Percentiles rank a stretch among this genome's conserved stretches.
phyloP scores from a whole-genome alignment of 2,329 filamentous ascomycete genomes.

The Helminthosporium solani region DNA sequence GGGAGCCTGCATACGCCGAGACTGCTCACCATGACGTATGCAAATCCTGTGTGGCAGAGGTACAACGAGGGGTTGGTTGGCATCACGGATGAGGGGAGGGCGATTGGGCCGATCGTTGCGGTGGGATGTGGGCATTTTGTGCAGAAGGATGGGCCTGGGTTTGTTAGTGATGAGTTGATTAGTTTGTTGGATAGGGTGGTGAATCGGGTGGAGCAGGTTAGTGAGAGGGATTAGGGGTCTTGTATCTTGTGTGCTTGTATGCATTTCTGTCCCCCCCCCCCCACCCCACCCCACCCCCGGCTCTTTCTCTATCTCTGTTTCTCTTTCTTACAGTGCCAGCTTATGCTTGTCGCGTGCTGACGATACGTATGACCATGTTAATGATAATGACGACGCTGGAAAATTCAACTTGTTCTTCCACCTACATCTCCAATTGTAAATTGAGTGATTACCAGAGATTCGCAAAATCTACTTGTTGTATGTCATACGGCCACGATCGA shows the following conservation, averaged over 20 bases:
- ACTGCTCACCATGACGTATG: slow-evolving; percentile 50
- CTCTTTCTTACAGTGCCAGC: too few species aligned
- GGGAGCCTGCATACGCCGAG: slow-evolving; percentile 35
- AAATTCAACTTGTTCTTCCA: too few species aligned
- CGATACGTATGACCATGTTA: too few species aligned
- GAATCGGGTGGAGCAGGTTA: slow-evolving; percentile 38
- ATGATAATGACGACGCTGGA: too few species aligned
- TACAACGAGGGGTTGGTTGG: slow-evolving; percentile 56
- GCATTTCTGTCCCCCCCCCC: neutral
- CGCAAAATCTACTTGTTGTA: too few species aligned
- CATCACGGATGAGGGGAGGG: slow-evolving; percentile 46
- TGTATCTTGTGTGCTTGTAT: neutral
- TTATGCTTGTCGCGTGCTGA: too few species aligned
- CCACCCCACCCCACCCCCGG: too few species aligned
- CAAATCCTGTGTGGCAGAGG: slow-evolving; percentile 55
- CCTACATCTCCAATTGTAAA: too few species aligned
- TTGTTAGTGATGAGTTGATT: slow-evolving; percentile 36
- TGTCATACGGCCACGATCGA: too few species aligned
- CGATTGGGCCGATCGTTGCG: slow-evolving; percentile 51
- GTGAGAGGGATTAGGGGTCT: slow-evolving; percentile 22
- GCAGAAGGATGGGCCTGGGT: slow-evolving; percentile 54
- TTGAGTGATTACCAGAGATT: too few species aligned
- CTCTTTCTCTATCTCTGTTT: too few species aligned
- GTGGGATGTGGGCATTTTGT: slow-evolving; percentile 57
- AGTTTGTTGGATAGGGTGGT: slow-evolving; percentile 38